These are phyloP conservation scores for Suhomyces faveliae DNA, from an alignment of 805 yeast species.

Conservation along the genomic window DNA sequence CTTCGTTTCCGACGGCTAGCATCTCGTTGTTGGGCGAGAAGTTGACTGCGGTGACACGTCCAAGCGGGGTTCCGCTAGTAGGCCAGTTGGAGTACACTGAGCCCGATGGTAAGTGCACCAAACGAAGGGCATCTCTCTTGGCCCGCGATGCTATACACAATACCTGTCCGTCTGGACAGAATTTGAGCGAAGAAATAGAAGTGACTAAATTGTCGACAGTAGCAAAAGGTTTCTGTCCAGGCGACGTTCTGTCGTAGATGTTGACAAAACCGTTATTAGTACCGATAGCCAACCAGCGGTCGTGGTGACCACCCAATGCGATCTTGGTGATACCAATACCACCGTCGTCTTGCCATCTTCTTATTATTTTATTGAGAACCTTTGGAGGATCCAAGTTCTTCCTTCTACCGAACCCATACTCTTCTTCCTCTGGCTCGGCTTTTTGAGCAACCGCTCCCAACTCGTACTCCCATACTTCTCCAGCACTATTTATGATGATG, in stretches of 20 bases:
- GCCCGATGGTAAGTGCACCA: conserved; percentile 86
- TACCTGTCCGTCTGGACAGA: conserved; percentile 86
- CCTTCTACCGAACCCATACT: background rate
- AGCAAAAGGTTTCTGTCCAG: conserved; percentile 50
- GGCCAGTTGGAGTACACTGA: conserved; percentile 95
- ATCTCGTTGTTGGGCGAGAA: conserved; percentile 82
- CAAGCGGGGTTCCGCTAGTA: conserved; percentile 92
- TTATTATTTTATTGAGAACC: conserved; percentile 44
- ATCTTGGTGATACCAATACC: conserved; percentile 82
- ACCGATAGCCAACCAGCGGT: conserved; percentile 88
- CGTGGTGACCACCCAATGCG: conserved; percentile 64
- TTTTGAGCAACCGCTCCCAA: conserved; percentile 13
- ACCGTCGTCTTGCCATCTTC: conserved; percentile 82
- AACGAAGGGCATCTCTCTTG: conserved; percentile 77
- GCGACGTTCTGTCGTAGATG: conserved; percentile 60
- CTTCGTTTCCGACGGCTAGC: conserved; percentile 87
- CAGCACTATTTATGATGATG: conserved; percentile 67
- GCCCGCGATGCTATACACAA: conserved; percentile 83
- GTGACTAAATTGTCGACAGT: conserved; percentile 79
- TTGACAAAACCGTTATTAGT: conserved; percentile 86
- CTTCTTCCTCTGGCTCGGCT: conserved; percentile 19
- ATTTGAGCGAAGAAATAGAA: conserved; percentile 67
- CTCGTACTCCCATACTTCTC: conserved; percentile 87
- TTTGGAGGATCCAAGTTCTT: background rate
- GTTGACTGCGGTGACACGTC: conserved; percentile 79